phyloP scores from a whole-genome alignment of 2,329 filamentous ascomycete species.

The Didymella exigua region DNA sequence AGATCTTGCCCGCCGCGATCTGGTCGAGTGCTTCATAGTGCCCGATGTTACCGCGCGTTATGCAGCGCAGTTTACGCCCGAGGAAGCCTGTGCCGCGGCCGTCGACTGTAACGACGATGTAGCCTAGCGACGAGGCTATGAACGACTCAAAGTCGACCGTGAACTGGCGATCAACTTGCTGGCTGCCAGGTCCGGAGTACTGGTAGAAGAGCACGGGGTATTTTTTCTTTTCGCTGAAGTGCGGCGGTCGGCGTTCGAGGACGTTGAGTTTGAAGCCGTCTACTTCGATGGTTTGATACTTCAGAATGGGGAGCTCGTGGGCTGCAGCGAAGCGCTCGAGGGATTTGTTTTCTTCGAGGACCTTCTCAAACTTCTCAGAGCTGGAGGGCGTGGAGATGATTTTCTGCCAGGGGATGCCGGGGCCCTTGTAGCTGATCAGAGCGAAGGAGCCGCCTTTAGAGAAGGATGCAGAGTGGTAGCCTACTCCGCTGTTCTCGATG shows the following conservation, averaged over 20 bases:
- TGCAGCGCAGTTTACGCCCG: conserved; percentile 80
- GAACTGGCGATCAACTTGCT: conserved; percentile 82
- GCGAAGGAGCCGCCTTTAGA: conserved; percentile 81
- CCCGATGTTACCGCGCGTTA: conserved; percentile 83
- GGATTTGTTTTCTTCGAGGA: conserved; percentile 77
- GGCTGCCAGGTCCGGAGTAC: conserved; percentile 94
- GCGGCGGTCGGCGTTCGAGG: conserved; percentile 84
- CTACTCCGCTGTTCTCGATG: conserved; percentile 74
- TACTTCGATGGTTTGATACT: conserved; percentile 84
- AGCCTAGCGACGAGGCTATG: conserved; percentile 81
- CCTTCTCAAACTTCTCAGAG: conserved; percentile 66
- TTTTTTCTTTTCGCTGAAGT: conserved; percentile 81
- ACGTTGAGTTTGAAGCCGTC: conserved; percentile 75
- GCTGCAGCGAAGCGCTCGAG: conserved; percentile 72
- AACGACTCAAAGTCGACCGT: conserved; percentile 88
- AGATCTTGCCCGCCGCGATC: conserved; percentile 85
- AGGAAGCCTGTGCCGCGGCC: conserved; percentile 90
- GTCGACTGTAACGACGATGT: conserved; percentile 93
- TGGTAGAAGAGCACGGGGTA: conserved; percentile 96
- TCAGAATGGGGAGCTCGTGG: conserved; percentile 80
- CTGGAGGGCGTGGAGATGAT: conserved; percentile 82
- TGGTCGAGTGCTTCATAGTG: conserved; percentile 87
- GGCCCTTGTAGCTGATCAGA: conserved; percentile 83
- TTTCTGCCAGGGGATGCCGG: conserved; percentile 87
- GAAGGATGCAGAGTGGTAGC: conserved; percentile 83